Conservation (phyloP, 2,329 filamentous ascomycete genomes). For the Epichloe coenophiala region DNA sequence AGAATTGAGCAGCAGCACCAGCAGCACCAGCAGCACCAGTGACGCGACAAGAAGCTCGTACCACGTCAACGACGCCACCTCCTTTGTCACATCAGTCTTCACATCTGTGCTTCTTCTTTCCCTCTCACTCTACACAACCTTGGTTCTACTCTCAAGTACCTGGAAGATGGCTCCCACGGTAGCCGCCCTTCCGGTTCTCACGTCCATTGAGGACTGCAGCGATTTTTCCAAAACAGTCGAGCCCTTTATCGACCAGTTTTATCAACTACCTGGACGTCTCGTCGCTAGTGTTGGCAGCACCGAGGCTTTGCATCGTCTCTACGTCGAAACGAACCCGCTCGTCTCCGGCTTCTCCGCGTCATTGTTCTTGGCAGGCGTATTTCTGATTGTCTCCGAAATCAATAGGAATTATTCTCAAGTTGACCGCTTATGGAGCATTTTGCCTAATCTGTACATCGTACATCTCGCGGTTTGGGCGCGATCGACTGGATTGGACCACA, state of each 20-base stretch:
- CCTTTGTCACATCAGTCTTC: too few relatives aligned
- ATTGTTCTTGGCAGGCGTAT: constrained; percentile 54
- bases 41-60: too few relatives aligned
- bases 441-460: constrained; percentile 75
- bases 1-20: too few relatives aligned
- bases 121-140: not conserved
- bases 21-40: too few relatives aligned
- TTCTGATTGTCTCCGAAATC: constrained; percentile 66
- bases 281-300: constrained; percentile 45
- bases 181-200: constrained; percentile 55
- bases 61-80: too few relatives aligned
- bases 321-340: constrained; percentile 75
- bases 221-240: constrained; percentile 62
- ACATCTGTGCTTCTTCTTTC: too few relatives aligned
- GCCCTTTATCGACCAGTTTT: constrained; percentile 60
- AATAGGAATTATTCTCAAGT: constrained; percentile 97
- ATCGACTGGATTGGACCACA: constrained; percentile 54
- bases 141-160: not conserved
- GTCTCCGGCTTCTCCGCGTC: constrained; percentile 62
- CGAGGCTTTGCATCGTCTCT: constrained; percentile 54
- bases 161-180: constrained; percentile 25
- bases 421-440: constrained; percentile 79
- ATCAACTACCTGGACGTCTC: constrained; percentile 53
- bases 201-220: constrained; percentile 58
- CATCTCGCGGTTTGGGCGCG: constrained; percentile 80